A percentile compares a stretch with the other conserved stretches of the same genome.
Conservation (phyloP, 345 rosid species). For the Durio zibethinus region DNA sequence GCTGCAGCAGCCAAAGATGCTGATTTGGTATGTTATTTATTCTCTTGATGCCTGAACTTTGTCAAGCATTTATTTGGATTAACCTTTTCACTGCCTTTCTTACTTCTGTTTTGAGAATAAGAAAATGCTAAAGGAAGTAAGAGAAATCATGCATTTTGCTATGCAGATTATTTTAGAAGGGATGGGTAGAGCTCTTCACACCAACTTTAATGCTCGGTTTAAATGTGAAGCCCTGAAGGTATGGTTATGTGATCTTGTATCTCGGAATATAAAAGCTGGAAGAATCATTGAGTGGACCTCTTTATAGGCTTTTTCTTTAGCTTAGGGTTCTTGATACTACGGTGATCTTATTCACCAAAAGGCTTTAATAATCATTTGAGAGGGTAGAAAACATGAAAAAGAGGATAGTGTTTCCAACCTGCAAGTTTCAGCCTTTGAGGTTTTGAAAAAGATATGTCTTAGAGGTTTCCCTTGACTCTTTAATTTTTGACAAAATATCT, state of each 20-base stretch:
- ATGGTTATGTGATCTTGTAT: constrained; percentile 5
- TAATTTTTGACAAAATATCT: not conserved
- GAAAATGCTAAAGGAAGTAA: not conserved
- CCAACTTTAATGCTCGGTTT: constrained; percentile 78
- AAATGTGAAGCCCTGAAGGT: constrained; percentile 91
- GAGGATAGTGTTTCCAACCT: not conserved
- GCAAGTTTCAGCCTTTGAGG: not conserved
- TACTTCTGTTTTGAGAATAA: not conserved
- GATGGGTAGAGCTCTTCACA: constrained; percentile 97
- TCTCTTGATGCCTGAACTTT: constrained; percentile 15
- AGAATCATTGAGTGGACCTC: not conserved
- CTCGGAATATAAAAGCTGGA: too few relatives aligned
- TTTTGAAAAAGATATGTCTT: not conserved
- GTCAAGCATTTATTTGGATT: not conserved
- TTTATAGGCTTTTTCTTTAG: not conserved
- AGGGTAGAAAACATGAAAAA: not conserved
- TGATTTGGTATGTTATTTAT: constrained; percentile 66
- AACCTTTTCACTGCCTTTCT: not conserved
- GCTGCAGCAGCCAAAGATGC: constrained; percentile 93
- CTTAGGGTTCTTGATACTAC: not conserved
- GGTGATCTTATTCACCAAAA: not conserved
- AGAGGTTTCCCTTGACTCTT: not conserved
- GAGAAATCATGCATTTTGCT: not conserved
- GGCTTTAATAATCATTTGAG: not conserved
- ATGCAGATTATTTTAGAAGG: constrained; percentile 90